Conservation (phyloP, 2,329 filamentous ascomycete species). For the Aspergillus udagawae region DNA sequence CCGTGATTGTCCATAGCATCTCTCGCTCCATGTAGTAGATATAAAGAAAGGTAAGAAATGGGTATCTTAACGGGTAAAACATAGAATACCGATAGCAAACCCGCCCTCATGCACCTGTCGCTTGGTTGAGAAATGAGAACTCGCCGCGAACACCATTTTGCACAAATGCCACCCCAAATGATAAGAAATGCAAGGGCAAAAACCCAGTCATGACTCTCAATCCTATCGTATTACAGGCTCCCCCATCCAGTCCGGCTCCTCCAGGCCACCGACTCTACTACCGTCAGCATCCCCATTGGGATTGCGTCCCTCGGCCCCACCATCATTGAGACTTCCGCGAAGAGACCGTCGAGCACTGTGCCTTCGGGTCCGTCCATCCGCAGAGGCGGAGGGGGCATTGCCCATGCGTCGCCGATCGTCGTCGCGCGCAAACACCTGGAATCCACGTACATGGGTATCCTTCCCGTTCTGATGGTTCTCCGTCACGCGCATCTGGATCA, state of each 20-base stretch:
- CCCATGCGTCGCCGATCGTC: slow-evolving; percentile 32
- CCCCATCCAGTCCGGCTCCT: slow-evolving; percentile 48
- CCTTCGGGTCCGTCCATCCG: slow-evolving; percentile 25
- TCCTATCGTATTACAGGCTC: slow-evolving; percentile 44
- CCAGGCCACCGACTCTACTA: slow-evolving; percentile 28
- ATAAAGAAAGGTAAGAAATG: slow-evolving; percentile 8
- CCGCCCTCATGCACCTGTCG: neutral
- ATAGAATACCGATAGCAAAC: neutral
- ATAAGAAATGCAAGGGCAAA: neutral
- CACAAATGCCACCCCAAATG: neutral
- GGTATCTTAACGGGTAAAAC: slow-evolving; percentile 4
- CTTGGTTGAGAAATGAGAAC: neutral
- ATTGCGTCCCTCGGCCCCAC: slow-evolving; percentile 14
- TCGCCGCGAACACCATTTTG: neutral
- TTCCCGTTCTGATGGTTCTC: slow-evolving; percentile 99
- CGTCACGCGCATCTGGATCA: slow-evolving; percentile 83
- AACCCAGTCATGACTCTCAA: neutral
- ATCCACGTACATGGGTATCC: slow-evolving; percentile 90
- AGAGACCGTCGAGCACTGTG: slow-evolving; percentile 30
- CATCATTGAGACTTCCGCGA: slow-evolving; percentile 21
- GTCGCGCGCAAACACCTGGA: slow-evolving; percentile 72
- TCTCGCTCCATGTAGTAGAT: neutral
- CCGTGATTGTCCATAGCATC: neutral
- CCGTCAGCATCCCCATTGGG: slow-evolving; percentile 24
- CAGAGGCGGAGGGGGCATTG: slow-evolving; percentile 31